Conservation (phyloP, 1,139 yeast species). For the Kodamaea ohmeri region DNA sequence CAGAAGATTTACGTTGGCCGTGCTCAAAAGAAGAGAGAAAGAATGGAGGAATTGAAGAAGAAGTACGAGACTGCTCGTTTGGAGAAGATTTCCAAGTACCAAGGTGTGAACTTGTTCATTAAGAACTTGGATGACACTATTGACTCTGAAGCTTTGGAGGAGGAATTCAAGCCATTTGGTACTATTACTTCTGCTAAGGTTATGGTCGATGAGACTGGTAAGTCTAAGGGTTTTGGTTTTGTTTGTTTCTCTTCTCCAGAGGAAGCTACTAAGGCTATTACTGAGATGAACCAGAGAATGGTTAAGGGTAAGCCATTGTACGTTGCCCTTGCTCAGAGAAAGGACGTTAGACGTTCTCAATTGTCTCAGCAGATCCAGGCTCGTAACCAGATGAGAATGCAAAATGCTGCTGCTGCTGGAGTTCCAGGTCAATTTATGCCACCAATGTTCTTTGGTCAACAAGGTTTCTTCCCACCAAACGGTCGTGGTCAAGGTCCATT, state of each 20-base stretch:
- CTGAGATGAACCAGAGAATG: slow-evolving; percentile 98
- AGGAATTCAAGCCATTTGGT: slow-evolving; percentile 93
- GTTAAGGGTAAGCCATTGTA: slow-evolving; percentile 94
- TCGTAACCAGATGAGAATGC: slow-evolving; percentile 97
- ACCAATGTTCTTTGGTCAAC: slow-evolving; percentile 92
- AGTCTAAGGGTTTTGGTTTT: slow-evolving; percentile 97
- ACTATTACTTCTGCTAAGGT: slow-evolving; percentile 94
- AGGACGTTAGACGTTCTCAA: slow-evolving; percentile 96
- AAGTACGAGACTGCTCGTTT: slow-evolving; percentile 91
- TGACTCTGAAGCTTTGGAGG: slow-evolving; percentile 88
- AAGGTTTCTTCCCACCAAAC: slow-evolving; percentile 78
- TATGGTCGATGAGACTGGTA: slow-evolving; percentile 92
- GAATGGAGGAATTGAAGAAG: slow-evolving; percentile 93
- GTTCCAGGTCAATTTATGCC: slow-evolving; percentile 96
- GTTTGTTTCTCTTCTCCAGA: slow-evolving; percentile 98
- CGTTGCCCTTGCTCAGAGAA: slow-evolving; percentile 98
- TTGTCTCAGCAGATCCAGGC: slow-evolving; percentile 98
- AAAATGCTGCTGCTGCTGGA: slow-evolving; percentile 84
- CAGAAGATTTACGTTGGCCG: slow-evolving; percentile 93
- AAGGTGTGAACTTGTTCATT: slow-evolving; percentile 94
- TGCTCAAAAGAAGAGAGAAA: slow-evolving; percentile 99
- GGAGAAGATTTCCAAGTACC: slow-evolving; percentile 92
- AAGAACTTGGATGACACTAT: slow-evolving; percentile 94
- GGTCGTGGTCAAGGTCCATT: slow-evolving; percentile 81
- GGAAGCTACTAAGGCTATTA: slow-evolving; percentile 98